Conservation (phyloP, 2,329 filamentous ascomycete genomes). For the Gnomoniopsis smithogilvyi region DNA sequence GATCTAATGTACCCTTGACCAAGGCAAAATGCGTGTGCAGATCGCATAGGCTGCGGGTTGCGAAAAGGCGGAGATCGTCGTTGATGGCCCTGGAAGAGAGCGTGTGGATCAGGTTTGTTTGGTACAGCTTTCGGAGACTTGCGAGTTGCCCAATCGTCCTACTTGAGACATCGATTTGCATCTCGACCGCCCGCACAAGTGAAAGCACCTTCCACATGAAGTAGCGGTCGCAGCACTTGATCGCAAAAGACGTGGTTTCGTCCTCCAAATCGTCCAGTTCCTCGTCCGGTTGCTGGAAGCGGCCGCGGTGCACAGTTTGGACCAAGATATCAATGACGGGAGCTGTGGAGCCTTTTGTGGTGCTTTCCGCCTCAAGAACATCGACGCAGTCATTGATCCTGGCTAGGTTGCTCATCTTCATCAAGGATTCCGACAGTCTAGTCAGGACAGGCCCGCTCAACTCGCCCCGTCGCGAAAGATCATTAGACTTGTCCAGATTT, state of each 20-base stretch:
- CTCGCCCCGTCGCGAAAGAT: conserved; percentile 69
- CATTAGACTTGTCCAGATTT: conserved; percentile 66
- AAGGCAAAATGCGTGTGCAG: conserved; percentile 76
- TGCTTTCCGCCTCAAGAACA: conserved; percentile 63
- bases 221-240: conserved; percentile 78
- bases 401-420: conserved; percentile 77
- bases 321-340: conserved; percentile 67
- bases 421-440: conserved; percentile 69
- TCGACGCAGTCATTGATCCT: conserved; percentile 76
- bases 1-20: conserved; percentile 55
- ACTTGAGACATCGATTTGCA: conserved; percentile 53
- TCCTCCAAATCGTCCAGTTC: conserved; percentile 76
- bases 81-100: conserved; percentile 66
- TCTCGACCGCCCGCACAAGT: conserved; percentile 52
- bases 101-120: conserved; percentile 62
- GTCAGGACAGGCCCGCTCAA: conserved; percentile 63
- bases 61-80: conserved; percentile 74
- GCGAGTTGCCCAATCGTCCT: conserved; percentile 60
- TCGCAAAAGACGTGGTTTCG: conserved; percentile 70
- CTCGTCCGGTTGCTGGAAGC: conserved; percentile 64
- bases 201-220: conserved; percentile 88
- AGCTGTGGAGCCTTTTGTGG: conserved; percentile 43
- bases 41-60: conserved; percentile 77
- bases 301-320: conserved; percentile 70
- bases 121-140: conserved; percentile 52